Evolutionary conservation across 2,329 filamentous ascomycete species (phyloP), one percentile per base, ranked within the genome.

Genomic region (Colletotrichum tropicale): DNA sequence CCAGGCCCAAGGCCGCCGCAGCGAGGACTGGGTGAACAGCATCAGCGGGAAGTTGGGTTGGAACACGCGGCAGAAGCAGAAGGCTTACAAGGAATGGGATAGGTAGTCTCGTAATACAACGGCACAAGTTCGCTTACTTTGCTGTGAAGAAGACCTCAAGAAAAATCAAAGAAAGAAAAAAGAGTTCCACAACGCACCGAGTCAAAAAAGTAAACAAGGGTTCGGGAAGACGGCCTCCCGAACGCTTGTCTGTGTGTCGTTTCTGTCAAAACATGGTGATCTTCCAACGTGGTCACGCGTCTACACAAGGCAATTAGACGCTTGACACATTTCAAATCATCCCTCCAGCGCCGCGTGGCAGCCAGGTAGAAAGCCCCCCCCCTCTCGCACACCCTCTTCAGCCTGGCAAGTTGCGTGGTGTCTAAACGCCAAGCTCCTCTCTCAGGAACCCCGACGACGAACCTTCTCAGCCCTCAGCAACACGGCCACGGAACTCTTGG

Each of bases 21-120:
- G 91, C 79, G 94, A 95, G 85, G 94, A 96, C 82, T 96, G 94
- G 94, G 91, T 96, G 30, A 95, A 95, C 75, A 95, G 93, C 79
- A 96, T 96, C 74, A 93, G 92, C 77, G 90, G 92, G 56, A 96
- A 95, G 83, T 84, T 96, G 80, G 94, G 94, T 36, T 96, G 94
- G 94, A 96, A 96, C 80, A 95, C 93, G 78, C 85, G 94, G 77
- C 93, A 95, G 85, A 93, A 93, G 84, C 94, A 96, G 83, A 96
- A 95, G 82, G 86, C 85, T 3, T 91, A 85, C 76, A 88, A 86
- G 81, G 83, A 86, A 77, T 91, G 88, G 89, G 84, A 86, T 10
- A 83, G 77, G 26, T 78, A 75, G 48, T 12, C 13, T 32, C 34
- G 28, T 52, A 26, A 32, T 18, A 6, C 55, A 30, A 28, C 55